phyloP scores from a whole-genome alignment of 176 grass and related monocot species.

The Oryza meyeriana region DNA sequence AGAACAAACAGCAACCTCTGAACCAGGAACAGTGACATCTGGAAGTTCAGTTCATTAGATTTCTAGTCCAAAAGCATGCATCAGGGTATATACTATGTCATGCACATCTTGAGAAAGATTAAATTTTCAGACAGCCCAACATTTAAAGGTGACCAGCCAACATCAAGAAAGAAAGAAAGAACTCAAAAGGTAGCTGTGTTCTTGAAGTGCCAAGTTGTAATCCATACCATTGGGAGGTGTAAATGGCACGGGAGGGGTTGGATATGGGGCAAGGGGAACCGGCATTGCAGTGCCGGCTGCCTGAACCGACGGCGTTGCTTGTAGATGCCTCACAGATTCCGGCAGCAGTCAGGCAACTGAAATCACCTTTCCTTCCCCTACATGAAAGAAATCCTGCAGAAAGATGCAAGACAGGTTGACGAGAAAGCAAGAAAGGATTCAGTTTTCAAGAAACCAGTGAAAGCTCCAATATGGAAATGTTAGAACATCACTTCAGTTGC shows the following conservation, averaged over 20 bases:
- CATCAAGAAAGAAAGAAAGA: neutral
- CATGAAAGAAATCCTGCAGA: slow-evolving; percentile 51
- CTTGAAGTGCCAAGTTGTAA: slow-evolving; percentile 5
- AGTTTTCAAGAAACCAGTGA: neutral
- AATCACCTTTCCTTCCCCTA: slow-evolving; percentile 18
- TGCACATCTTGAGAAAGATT: neutral
- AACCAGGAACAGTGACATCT: slow-evolving; percentile 19
- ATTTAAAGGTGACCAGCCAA: neutral
- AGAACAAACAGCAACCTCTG: slow-evolving; percentile 20
- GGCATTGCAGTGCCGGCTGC: slow-evolving; percentile 73
- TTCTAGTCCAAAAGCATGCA: no score
- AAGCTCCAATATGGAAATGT: neutral
- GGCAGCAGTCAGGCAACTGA: neutral
- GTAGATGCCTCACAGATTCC: neutral
- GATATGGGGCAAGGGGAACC: slow-evolving; percentile 93
- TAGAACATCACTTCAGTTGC: neutral
- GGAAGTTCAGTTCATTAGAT: neutral
- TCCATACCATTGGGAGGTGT: slow-evolving; percentile 76
- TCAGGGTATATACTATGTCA: neutral
- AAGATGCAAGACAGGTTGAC: neutral
- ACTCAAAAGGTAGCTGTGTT: slow-evolving; percentile 5
- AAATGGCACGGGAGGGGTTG: slow-evolving; percentile 63
- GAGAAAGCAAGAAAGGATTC: slow-evolving; percentile 7
- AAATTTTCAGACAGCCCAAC: neutral
- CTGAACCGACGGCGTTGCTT: slow-evolving; percentile 29